phyloP scores from a whole-genome alignment of 1,284 basidiomycete genomes.

The Rhizoctonia solani region DNA sequence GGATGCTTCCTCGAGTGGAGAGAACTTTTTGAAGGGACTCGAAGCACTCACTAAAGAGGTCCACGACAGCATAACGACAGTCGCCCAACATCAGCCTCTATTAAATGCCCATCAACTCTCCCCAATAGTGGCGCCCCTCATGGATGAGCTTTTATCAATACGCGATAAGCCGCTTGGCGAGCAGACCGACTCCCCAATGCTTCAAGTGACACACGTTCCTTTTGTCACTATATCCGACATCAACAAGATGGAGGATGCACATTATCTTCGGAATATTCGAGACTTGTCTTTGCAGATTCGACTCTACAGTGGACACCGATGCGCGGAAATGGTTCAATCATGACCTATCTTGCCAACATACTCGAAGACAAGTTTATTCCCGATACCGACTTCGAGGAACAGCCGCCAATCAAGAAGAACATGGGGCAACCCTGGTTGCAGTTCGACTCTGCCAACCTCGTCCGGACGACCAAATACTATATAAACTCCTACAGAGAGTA shows the following conservation, averaged over 20 bases:
- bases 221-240: conserved; percentile 32
- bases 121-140: conserved; percentile 17
- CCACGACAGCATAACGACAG: conserved; percentile 12
- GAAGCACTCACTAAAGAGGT: background rate
- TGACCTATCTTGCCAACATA: conserved; percentile 21
- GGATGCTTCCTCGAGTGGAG: background rate
- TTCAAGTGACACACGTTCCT: conserved; percentile 15
- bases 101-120: conserved; percentile 11
- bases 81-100: conserved; percentile 20
- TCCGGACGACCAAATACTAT: conserved; percentile 11
- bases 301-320: conserved; percentile 16
- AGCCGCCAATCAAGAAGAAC: background rate
- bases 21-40: background rate
- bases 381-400: background rate
- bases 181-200: background rate
- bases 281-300: conserved; percentile 17
- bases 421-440: background rate
- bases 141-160: background rate
- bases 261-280: conserved; percentile 22
- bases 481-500: conserved; percentile 26
- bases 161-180: background rate
- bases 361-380: conserved; percentile 1
- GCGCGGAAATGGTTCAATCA: conserved; percentile 22
- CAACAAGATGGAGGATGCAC: conserved; percentile 22
- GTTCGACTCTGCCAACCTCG: conserved; percentile 14